Evolutionary conservation across 208 protist genomes (phyloP), one percentile per base, ranked within the genome.

Genomic region (Trichomonas tenax): DNA sequence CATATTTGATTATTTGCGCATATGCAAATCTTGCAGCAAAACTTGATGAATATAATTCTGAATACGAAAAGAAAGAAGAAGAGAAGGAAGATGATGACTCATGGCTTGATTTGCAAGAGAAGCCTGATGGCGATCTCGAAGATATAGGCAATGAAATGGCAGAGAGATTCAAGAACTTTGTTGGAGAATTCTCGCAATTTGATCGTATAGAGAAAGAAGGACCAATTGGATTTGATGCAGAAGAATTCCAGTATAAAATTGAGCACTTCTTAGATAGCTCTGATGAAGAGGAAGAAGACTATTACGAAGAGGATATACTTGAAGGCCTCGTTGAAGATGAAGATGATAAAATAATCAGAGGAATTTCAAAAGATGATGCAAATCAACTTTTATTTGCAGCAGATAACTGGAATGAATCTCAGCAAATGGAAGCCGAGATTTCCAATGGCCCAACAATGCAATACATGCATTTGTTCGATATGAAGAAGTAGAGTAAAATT

Each of bases 221-320:
- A 0, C 40, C 82, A 34, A 90, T 90, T n/a, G 41, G 41, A 10
- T 90, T 90, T 90, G 82, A 90, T 48, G 34, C 41, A 8, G 82
- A 90, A 23, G 17, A 26, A 8, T 90, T 48, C 17, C 26, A 45
- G 48, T 38, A 45, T 21, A 90, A 90, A 48, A 36, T 90, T 90
- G 82, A 90, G n/a, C 36, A 90, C 41, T 90, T 90, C 17, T n/a
- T 90, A n/a, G 82, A 90, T n/a, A 90, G 82, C 23, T n/a, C 40
- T 45, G 41, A 48, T 90, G 34, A 90, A 48, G 36, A 86, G 17
- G 34, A 86, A 44, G 41, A 90, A 8, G n/a, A 90, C 14, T 10
- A 90, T n/a, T 17, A 48, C 10, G 82, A 90, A 21, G 36, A 90
- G 9, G 82, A 90, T n/a, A 41, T 48, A 45, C 14, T 44, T 21